Conservation (phyloP, 371 early-diverging fungal genomes). For the Mucor racemosus region DNA sequence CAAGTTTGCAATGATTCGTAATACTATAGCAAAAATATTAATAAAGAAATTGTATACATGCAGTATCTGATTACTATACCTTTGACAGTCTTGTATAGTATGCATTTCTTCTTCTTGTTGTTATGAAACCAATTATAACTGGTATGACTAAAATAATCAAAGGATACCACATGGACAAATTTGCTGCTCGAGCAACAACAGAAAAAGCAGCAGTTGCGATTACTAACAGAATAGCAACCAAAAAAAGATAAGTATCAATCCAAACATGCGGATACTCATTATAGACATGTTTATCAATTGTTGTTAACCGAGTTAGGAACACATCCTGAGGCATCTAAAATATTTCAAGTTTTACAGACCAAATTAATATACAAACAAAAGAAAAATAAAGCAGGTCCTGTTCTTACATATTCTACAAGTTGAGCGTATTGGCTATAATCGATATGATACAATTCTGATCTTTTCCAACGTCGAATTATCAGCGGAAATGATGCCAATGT, state of each 20-base stretch:
- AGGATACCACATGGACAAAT: conserved; percentile 44
- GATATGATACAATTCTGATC: conserved; percentile 19
- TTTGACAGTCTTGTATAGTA: conserved; percentile 27
- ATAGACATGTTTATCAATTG: conserved; percentile 30
- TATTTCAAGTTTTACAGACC: not conserved
- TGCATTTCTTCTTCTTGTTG: conserved; percentile 38
- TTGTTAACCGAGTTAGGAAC: conserved; percentile 29
- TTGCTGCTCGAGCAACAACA: conserved; percentile 33
- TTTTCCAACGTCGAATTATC: conserved; percentile 27
- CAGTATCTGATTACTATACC: not conserved
- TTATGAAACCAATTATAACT: conserved; percentile 36
- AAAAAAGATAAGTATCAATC: conserved; percentile 43
- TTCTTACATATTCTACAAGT: conserved; percentile 31
- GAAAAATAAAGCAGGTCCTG: not conserved
- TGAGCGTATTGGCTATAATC: conserved; percentile 26
- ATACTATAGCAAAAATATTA: conserved; percentile 23
- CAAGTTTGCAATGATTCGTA: conserved; percentile 35
- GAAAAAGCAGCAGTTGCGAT: conserved; percentile 43
- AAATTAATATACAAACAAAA: conserved; percentile 4
- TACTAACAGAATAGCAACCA: conserved; percentile 34
- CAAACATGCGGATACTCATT: conserved; percentile 40
- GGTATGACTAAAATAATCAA: conserved; percentile 37
- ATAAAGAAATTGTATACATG: not conserved
- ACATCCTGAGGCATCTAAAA: conserved; percentile 39
- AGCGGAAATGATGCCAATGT: conserved; percentile 30